Conservation (phyloP, 2,329 filamentous ascomycete species). For the Ophiostoma triangulosporum region DNA sequence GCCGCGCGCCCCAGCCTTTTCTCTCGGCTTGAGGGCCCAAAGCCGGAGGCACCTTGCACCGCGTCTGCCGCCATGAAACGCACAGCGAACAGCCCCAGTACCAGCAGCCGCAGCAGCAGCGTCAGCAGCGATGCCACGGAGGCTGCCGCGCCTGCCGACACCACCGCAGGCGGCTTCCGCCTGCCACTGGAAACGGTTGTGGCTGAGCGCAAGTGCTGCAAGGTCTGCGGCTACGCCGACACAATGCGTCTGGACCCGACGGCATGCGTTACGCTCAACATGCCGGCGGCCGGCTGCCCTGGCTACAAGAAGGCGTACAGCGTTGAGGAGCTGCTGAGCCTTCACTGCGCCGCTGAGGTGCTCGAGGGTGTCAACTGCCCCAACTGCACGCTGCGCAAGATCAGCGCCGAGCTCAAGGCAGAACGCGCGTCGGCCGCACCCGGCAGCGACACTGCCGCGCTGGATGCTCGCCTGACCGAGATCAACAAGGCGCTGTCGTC, state of each 20-base stretch:
- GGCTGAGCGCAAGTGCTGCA: constrained; percentile 80
- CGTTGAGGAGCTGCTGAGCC: constrained; percentile 65
- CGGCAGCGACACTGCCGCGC: background rate
- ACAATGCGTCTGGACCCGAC: constrained; percentile 85
- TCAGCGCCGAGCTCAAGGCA: constrained; percentile 19
- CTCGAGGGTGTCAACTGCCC: constrained; percentile 86
- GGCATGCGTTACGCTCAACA: constrained; percentile 76
- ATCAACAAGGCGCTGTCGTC: background rate
- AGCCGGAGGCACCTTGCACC: no score
- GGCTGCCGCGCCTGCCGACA: constrained; percentile 19
- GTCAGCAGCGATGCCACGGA: no score
- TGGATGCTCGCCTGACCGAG: background rate
- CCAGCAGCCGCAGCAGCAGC: background rate
- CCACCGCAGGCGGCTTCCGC: no score
- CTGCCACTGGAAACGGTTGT: constrained; percentile 81
- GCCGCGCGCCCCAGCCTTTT: constrained; percentile 17
- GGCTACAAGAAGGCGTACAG: constrained; percentile 38
- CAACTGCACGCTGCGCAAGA: constrained; percentile 69
- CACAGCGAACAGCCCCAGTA: background rate
- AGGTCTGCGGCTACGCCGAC: constrained; percentile 72
- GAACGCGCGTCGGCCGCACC: background rate
- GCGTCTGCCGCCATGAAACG: background rate
- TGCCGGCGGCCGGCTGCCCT: constrained; percentile 45
- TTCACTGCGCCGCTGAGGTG: constrained; percentile 70
- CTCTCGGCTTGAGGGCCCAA: constrained; percentile 28